phyloP scores from a whole-genome alignment of 306 rosid genomes.

The Sphenostylis stenocarpa region DNA sequence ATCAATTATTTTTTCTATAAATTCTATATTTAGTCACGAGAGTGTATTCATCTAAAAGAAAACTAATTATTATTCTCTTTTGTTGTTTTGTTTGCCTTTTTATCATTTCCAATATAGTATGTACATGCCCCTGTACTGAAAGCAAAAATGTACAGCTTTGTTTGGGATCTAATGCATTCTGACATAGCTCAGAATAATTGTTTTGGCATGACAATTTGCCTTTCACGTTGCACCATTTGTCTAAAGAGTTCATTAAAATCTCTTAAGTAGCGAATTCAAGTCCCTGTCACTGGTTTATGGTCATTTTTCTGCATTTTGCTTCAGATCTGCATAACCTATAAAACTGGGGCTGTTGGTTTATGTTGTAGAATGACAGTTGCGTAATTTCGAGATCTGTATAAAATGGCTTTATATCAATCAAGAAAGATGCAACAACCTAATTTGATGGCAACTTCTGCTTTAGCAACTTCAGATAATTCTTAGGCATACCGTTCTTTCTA shows the following conservation, averaged over 20 bases:
- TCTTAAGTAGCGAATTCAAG: background rate
- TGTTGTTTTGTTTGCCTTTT: background rate
- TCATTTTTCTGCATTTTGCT: background rate
- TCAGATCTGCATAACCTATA: background rate
- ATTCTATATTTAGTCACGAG: background rate
- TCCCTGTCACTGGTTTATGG: background rate
- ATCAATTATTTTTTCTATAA: background rate
- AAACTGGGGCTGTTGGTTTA: background rate
- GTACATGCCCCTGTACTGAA: background rate
- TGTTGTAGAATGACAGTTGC: background rate
- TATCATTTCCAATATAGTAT: background rate
- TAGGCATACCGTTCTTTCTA: background rate
- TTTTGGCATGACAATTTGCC: constrained; percentile 4
- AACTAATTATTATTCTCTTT: constrained; percentile 2
- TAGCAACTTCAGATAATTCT: constrained; percentile 16
- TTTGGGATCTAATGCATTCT: background rate
- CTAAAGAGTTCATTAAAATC: background rate
- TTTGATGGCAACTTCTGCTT: constrained; percentile 1
- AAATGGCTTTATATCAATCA: background rate
- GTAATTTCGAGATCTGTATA: constrained; percentile 14
- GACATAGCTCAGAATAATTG: background rate
- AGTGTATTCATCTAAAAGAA: constrained; percentile 11
- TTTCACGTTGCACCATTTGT: constrained; percentile 6
- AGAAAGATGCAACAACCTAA: constrained; percentile 9
- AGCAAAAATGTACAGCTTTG: background rate